A percentile compares a stretch with the other conserved stretches of the same genome.
Evolutionary conservation across 2,329 filamentous ascomycete species (phyloP).

Genomic region (Exophiala oligosperma): DNA sequence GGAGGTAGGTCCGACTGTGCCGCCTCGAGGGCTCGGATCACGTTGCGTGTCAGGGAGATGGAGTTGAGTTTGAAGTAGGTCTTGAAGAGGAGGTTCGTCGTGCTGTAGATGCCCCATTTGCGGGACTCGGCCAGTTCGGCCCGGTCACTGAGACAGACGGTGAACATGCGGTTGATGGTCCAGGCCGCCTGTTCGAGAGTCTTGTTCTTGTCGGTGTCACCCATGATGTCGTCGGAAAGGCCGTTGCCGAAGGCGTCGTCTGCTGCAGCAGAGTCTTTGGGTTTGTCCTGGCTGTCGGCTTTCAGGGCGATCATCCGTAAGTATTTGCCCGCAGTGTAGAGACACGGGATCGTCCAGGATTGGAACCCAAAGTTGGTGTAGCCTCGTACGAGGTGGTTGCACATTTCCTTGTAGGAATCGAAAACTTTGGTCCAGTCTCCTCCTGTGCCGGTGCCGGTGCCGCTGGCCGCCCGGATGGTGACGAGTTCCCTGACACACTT

Average conservation of each 20-base stretch:
- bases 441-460: conserved; percentile 30
- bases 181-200: conserved; percentile 89
- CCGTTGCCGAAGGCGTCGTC: conserved; percentile 45
- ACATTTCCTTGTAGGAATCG: conserved; percentile 82
- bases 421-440: conserved; percentile 81
- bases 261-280: conserved; percentile 41
- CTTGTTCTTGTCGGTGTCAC: conserved; percentile 73
- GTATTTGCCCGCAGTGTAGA: conserved; percentile 86
- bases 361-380: conserved; percentile 76
- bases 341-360: conserved; percentile 87
- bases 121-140: conserved; percentile 73
- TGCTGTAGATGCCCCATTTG: conserved; percentile 97
- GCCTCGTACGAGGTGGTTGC: conserved; percentile 73
- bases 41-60: conserved; percentile 83
- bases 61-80: conserved; percentile 96
- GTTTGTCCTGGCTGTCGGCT: conserved; percentile 71
- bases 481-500: conserved; percentile 74
- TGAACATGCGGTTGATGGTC: conserved; percentile 89
- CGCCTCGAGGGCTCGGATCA: conserved; percentile 79
- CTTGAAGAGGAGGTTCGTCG: conserved; percentile 94
- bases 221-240: conserved; percentile 80
- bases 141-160: conserved; percentile 77
- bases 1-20: conserved; percentile 77
- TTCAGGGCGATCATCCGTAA: conserved; percentile 85
- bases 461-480: conserved; percentile 54